Evolutionary conservation across 148 eudicot genomes (phyloP).

Genomic region (Nyssa sinensis): DNA sequence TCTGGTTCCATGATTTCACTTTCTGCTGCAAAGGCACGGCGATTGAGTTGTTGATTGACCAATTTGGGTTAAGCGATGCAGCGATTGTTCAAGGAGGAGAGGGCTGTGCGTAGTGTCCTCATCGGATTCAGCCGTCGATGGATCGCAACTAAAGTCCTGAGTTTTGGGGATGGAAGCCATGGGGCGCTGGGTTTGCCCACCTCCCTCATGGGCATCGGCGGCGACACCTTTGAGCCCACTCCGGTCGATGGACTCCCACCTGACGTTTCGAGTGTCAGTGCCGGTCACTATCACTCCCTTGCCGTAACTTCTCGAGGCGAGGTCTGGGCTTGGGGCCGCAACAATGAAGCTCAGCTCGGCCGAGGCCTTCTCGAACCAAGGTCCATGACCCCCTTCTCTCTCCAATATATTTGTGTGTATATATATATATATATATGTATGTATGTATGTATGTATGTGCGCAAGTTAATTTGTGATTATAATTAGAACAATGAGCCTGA

Average conservation of each 20-base stretch:
- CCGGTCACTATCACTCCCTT: conserved; percentile 95
- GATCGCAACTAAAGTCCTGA: conserved; percentile 44
- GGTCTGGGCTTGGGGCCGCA: conserved; percentile 97
- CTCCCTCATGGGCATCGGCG: conserved; percentile 55
- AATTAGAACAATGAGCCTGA: background rate
- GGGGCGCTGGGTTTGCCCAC: conserved; percentile 77
- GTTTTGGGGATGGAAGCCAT: conserved; percentile 94
- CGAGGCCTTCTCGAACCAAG: conserved; percentile 65
- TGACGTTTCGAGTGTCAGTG: conserved; percentile 52
- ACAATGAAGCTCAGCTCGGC: conserved; percentile 81
- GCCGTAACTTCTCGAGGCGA: conserved; percentile 80
- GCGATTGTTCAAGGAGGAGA: conserved; percentile 1
- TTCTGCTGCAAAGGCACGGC: too few species aligned
- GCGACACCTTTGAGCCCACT: conserved; percentile 88
- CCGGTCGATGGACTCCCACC: conserved; percentile 64
- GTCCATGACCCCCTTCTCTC: conserved; percentile 26
- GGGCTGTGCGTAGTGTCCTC: background rate
- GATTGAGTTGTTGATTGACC: too few species aligned
- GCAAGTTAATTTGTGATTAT: background rate
- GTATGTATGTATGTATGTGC: background rate
- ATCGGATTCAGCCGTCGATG: conserved; percentile 16
- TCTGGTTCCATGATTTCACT: too few species aligned
- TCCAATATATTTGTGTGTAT: background rate
- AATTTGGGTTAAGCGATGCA: background rate
- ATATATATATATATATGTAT: background rate